Conservation (phyloP, 2,329 filamentous ascomycete genomes). For the Arachnopeziza araneosa region DNA sequence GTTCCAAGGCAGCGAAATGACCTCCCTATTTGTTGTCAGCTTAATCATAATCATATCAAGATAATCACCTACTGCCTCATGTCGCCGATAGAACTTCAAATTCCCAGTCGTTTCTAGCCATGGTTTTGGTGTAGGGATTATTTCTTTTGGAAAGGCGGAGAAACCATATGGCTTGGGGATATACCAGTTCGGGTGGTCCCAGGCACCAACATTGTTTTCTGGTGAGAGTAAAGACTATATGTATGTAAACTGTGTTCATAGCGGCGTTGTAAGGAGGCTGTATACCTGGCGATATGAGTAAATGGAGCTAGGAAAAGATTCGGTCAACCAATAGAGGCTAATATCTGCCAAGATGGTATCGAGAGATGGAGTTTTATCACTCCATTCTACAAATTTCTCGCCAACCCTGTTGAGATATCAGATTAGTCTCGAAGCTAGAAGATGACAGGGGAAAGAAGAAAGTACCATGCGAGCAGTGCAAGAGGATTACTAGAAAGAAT, state of each 20-base stretch:
- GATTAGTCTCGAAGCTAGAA: too few species aligned
- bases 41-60: too few species aligned
- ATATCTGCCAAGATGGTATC: constrained; percentile 44
- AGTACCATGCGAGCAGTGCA: constrained; percentile 47
- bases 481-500: constrained; percentile 48
- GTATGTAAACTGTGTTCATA: too few species aligned
- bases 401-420: constrained; percentile 32
- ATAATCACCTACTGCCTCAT: constrained; percentile 19
- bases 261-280: too few species aligned
- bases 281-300: constrained; percentile 38
- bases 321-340: constrained; percentile 51
- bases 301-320: constrained; percentile 41
- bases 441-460: too few species aligned
- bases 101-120: constrained; percentile 35
- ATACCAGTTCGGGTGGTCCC: too few species aligned
- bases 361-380: constrained; percentile 37
- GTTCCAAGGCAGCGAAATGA: constrained; percentile 47
- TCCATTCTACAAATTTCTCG: constrained; percentile 52
- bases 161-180: constrained; percentile 34
- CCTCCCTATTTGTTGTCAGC: constrained; percentile 35
- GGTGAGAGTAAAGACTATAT: too few species aligned
- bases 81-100: constrained; percentile 33
- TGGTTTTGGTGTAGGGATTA: constrained; percentile 34
- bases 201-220: too few species aligned
- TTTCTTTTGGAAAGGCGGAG: constrained; percentile 40